A percentile compares a stretch with the other conserved stretches of the same genome.
phyloP scores from a whole-genome alignment of 2,329 filamentous ascomycete genomes.

The Cladophialophora carrionii region DNA sequence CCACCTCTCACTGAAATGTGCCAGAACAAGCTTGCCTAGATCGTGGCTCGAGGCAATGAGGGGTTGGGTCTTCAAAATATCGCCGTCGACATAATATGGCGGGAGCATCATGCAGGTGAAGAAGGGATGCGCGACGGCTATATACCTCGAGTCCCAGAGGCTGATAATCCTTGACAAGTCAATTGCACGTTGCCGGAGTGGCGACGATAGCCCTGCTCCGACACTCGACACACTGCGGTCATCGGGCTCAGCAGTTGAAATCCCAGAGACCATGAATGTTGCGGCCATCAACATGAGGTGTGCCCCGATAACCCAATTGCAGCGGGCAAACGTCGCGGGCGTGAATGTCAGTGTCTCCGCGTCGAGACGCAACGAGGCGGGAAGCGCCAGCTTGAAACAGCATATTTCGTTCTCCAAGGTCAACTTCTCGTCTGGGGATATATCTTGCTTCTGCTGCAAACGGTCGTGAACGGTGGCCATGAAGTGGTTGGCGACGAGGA shows the following conservation, averaged over 20 bases:
- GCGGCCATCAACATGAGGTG: slow-evolving; percentile 33
- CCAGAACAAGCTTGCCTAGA: slow-evolving; percentile 27
- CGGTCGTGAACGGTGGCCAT: slow-evolving; percentile 31
- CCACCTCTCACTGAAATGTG: slow-evolving; percentile 29
- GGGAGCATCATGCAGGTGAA: slow-evolving; percentile 32
- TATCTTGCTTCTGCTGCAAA: slow-evolving; percentile 28
- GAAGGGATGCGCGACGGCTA: slow-evolving; percentile 30
- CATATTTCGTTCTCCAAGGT: slow-evolving; percentile 32
- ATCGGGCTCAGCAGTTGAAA: slow-evolving; percentile 22
- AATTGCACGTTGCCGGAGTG: slow-evolving; percentile 29
- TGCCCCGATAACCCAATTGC: slow-evolving; percentile 34
- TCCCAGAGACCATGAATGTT: slow-evolving; percentile 29
- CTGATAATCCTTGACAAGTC: slow-evolving; percentile 32
- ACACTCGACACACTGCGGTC: slow-evolving; percentile 28
- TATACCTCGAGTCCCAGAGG: slow-evolving; percentile 31
- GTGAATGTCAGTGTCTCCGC: slow-evolving; percentile 23
- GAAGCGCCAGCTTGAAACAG: slow-evolving; percentile 31
- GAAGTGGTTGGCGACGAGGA: slow-evolving; percentile 29
- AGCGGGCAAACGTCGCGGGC: slow-evolving; percentile 24
- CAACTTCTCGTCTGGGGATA: slow-evolving; percentile 29
- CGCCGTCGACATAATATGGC: slow-evolving; percentile 24
- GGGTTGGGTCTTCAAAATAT: slow-evolving; percentile 24
- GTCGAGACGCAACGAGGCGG: slow-evolving; percentile 28
- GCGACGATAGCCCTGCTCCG: slow-evolving; percentile 10
- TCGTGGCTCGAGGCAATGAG: slow-evolving; percentile 29